Evolutionary conservation across 805 yeast genomes (phyloP), one percentile per base, ranked within the genome.

Genomic region (Kazachstania taianensis): DNA sequence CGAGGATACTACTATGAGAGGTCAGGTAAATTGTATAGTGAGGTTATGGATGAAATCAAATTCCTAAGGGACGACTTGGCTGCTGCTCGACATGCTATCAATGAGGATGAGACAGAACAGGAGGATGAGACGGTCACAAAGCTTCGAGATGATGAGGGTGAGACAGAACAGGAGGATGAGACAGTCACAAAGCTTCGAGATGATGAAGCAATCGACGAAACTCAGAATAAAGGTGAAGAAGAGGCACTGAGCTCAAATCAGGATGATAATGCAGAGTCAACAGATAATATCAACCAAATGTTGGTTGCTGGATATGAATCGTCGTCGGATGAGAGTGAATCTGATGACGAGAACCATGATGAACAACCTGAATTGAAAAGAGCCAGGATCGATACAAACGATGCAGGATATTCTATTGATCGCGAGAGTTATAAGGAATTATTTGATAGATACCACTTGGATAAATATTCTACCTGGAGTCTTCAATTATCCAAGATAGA

Each of bases 401-500:
- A 37, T 20, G 22, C 4, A 10, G n/a, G n/a, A n/a, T n/a, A n/a
- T n/a, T n/a, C n/a, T n/a, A n/a, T n/a, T n/a, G 18, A 28, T 17
- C 19, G 25, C 12, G 10, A 30, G 0, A 33, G 23, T 3, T 72
- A 72, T 42, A 37, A 48, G 5, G 40, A 48, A 6, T 43, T 74
- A 26, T 53, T 75, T 7, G 49, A 50, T 4, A 55, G 47, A 7
- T 30, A 46, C 16, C 19, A 50, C 0, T 40, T 69, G 8, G 63
- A 73, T 43, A 73, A 75, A 0, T 68, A 49, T 38, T 57, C 67
- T 2, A 45, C 67, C 0, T 75, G 78, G 79, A 66, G 65, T 5
- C 41, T 52, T 1, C 75, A 72, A 48, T 53, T 66, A 8, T 44
- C 49, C 9, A 60, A 59, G 33, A 42, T 75, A 1, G 53, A 62